Base-by-base conservation (phyloP, 2,329 filamentous ascomycete species). In the Ceratocystis cubensis region DNA sequence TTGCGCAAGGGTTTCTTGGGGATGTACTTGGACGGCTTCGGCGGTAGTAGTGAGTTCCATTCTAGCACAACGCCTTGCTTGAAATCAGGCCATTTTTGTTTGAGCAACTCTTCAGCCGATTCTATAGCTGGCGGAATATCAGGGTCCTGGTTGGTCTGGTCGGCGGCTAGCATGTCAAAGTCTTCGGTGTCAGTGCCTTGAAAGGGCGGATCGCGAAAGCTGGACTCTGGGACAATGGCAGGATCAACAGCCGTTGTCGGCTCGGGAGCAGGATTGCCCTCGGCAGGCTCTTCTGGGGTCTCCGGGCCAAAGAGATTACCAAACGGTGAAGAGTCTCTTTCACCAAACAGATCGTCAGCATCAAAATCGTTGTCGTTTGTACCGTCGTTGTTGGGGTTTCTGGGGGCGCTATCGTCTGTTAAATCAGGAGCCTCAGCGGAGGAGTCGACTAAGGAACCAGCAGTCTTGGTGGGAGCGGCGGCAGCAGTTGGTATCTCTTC, bases 1-100 rank as follows among this genome's bases (percentile, higher is more conserved):
- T 86, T 86, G 75, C 91, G 96, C 1, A 81, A 70, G 0, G 92
- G 91, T 48, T 85, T 84, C 75, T 96, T 94, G 66, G 88, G 87
- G 69, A 88, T 82, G 75, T 89, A 93, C 65, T 85, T 81, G 1
- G 91, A 88, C 71, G 86, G 86, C 74, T 92, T 91, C 5, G 88
- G 86, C 2, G 90, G 90, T 45, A 99, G 84, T 5, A 97, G 79
- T 68, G 91, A 86, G 71, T 89, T 88, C 78, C 92, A 96, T 53
- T 86, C 84, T 33, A 94, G 84, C 20, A 88, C 83, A 46, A 85
- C 83, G 46, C 90, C 85, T 63, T 85, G 85, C 70, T 90, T 84
- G 74, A 93, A 97, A 7, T 84, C 82, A 1, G 94, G 93, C 78
- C 88, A 97, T 25, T 89, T 82, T 48, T 89, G 86, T 71, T 88